Base-by-base conservation (phyloP, 2,329 filamentous ascomycete species). In the Ophiostoma montium region DNA sequence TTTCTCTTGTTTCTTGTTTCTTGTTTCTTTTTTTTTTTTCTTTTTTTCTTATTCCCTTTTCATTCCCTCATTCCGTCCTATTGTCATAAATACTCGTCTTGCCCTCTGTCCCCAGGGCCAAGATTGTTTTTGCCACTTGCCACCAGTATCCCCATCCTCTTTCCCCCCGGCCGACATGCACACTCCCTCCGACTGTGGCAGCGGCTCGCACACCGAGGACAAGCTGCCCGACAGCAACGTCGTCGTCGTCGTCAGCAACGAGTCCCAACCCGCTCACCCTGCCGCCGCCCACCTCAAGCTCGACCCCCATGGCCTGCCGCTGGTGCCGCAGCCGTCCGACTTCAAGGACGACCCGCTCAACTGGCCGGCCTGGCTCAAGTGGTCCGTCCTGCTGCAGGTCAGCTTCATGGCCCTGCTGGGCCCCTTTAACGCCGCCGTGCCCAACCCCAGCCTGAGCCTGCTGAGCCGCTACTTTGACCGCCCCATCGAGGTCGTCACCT, bases 301-400 rank as follows among this genome's bases (percentile, higher is more conserved):
- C 30, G 53, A 55, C 13, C 53, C 49, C 15, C 53, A 53, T 35
- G 53, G 53, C 15, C 35, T 53, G 35, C 53, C 53, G 2, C 50
- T 55, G 15, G 38, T 44, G 8, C 53, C 53, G 3, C 53, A 55
- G 48, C 53, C 53, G 32, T 50, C 48, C n/a, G 35, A 49, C n/a
- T 51, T 49, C 43, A 38, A 45, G 7, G 53, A 54, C 27, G 53
- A 54, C 15, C 53, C 52, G 6, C 48, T 54, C 50, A 56, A 56
- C 52, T 56, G 54, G 54, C 51, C 51, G 32, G 45, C 35, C 9
- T 53, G 52, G 54, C 42, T 51, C 46, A 56, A 56, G 43, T 53
- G 50, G 48, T 27, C 43, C 7, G 53, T 56, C 9, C 52, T 56
- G 39, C 35, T 53, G 33, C 51, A 56, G 42, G 53, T 56, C 35